Conservation (phyloP, 2,329 filamentous ascomycete species). For the Scleromitrula shiraiana region DNA sequence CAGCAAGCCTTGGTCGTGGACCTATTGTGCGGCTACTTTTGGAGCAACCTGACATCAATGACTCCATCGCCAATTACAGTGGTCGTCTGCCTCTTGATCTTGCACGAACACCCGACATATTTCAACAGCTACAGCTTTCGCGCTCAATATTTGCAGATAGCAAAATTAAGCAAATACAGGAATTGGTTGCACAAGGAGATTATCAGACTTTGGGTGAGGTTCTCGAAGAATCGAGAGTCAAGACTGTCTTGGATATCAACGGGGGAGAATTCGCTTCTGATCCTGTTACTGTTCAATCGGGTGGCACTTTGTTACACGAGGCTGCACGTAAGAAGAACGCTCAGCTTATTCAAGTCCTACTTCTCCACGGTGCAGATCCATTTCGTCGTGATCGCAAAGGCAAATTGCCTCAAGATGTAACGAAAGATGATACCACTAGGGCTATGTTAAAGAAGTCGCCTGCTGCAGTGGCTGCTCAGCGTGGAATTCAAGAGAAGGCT, state of each 20-base stretch:
- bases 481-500: conserved; percentile 94
- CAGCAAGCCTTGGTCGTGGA: conserved; percentile 71
- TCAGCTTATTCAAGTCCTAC: conserved; percentile 77
- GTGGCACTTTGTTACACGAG: conserved; percentile 91
- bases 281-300: conserved; percentile 63
- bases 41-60: conserved; percentile 77
- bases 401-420: conserved; percentile 91
- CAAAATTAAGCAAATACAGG: conserved; percentile 78
- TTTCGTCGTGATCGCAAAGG: conserved; percentile 93
- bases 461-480: conserved; percentile 85
- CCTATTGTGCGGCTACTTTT: conserved; percentile 77
- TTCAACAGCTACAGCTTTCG: conserved; percentile 86
- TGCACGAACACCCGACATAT: conserved; percentile 87
- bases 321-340: conserved; percentile 82
- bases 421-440: conserved; percentile 83
- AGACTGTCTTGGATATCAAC: conserved; percentile 86
- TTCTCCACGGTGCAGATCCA: conserved; percentile 91
- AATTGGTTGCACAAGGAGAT: conserved; percentile 62
- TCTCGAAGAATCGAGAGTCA: conserved; percentile 75
- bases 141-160: conserved; percentile 83
- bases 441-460: conserved; percentile 90
- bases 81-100: conserved; percentile 83
- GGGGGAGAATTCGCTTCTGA: conserved; percentile 83
- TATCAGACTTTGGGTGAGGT: conserved; percentile 73
- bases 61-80: conserved; percentile 75